Evolutionary conservation across 176 grass and related monocot genomes (phyloP), one percentile per base, ranked within the genome.

Genomic region (Coix lacrymajobi): DNA sequence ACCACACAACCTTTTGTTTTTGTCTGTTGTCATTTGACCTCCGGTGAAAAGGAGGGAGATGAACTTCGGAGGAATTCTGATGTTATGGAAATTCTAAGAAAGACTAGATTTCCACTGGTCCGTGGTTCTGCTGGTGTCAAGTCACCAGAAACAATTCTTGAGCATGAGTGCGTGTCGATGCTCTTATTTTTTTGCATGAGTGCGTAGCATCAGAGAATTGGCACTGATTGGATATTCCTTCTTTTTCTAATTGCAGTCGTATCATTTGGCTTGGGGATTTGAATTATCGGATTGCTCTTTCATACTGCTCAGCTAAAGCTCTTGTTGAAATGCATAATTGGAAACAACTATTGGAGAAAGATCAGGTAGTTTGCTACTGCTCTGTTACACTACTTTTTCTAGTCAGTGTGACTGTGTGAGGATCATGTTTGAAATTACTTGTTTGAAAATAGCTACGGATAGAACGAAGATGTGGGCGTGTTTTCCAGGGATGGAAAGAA

Each of bases 181-280:
- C 66, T 48, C 25, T 4, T 30, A 19, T 46, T 45, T 7, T 13
- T 10, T 1, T 37, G 26, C 8, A 52, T 84, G n/a, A 73, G 8
- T 37, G 72, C 0, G 48, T 61, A 36, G 58, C 32, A 56, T 63
- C 26, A 49, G 1, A 46, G 72, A 75, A 75, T 0, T 71, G 3
- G 17, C 20, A 30, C 70, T 76, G 66, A 69, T 34, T 58, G 39
- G 26, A 37, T 36, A 25, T 37, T 39, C 38, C 6, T 38, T 79
- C 25, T 61, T 5, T 7, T 79, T 39, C 37, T 83, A 63, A 14
- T 81, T 78, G 81, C 92, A 98, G 96, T 73, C 90, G 92, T 14
- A 86, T 98, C 64, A 87, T 98, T 91, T 98, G 96, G 96, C 96
- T 98, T 82, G 96, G 96, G 68, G 96, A 98, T 84, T 90, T 98